Percentiles rank a stretch among this genome's conserved stretches.
Conservation (phyloP, 306 rosid species). For the Rubus parviflorus region DNA sequence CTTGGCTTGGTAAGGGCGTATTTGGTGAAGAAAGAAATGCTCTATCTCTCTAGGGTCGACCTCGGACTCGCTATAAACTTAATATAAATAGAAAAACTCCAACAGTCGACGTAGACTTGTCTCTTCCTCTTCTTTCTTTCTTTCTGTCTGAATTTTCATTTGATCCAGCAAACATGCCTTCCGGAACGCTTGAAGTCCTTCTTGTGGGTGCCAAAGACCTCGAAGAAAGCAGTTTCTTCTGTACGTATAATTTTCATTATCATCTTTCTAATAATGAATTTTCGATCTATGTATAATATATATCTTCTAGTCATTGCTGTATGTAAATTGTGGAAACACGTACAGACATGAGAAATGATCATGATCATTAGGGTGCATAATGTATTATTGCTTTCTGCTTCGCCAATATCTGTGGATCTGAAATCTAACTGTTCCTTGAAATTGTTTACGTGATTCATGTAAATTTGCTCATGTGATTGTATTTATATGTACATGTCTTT, state of each 20-base stretch:
- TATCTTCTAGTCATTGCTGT: background rate
- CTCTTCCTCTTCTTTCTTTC: no score
- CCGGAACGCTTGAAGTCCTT: slow-evolving; percentile 73
- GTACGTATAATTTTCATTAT: slow-evolving; percentile 34
- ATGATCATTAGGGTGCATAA: background rate
- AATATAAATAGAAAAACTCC: background rate
- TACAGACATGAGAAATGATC: background rate
- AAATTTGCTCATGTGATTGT: background rate
- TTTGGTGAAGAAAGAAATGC: background rate
- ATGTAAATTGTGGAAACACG: background rate
- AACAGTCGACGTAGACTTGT: background rate
- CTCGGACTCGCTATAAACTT: background rate
- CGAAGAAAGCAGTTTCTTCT: slow-evolving; percentile 53
- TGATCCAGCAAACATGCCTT: slow-evolving; percentile 46
- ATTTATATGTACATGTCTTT: background rate
- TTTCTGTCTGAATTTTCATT: background rate
- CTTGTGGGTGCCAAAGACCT: slow-evolving; percentile 69
- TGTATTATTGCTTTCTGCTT: background rate
- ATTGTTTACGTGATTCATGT: background rate
- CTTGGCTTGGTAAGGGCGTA: background rate
- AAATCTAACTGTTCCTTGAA: background rate
- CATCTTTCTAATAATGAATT: no score
- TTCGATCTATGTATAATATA: background rate
- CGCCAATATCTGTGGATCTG: background rate
- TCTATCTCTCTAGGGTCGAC: background rate